Evolutionary conservation across 768 basidiomycete species (phyloP).

Genomic region (Roridomyces roridus): DNA sequence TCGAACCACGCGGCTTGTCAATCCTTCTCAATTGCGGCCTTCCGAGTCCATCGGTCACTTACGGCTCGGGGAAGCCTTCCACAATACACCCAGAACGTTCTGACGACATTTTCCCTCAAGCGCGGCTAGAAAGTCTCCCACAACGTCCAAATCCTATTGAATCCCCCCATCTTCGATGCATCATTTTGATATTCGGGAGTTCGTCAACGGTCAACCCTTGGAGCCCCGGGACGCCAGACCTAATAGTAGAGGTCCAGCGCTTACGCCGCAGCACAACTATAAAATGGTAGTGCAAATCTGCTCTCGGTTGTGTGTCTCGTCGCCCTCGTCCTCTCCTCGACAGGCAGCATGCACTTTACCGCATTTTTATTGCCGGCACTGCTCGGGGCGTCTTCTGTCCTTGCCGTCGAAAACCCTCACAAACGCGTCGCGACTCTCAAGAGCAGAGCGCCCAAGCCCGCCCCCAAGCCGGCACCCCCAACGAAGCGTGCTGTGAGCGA

Average conservation of each 20-base stretch:
- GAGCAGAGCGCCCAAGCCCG: conserved; percentile 9
- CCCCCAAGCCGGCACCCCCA: conserved; percentile 9
- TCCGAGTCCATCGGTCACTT: conserved; percentile 1
- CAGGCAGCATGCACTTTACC: conserved; percentile 9
- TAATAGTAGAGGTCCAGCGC: neutral
- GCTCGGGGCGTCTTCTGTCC: conserved; percentile 12
- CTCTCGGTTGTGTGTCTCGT: too few relatives aligned
- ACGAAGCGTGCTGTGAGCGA: conserved; percentile 10
- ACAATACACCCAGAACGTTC: too few relatives aligned
- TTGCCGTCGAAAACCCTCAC: conserved; percentile 14
- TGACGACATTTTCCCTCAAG: too few relatives aligned
- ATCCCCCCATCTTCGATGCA: too few relatives aligned
- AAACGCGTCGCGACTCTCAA: conserved; percentile 9
- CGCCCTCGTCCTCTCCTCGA: neutral
- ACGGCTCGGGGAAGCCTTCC: conserved; percentile 3
- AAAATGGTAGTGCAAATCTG: too few relatives aligned
- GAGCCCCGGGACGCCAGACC: too few relatives aligned
- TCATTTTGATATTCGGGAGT: too few relatives aligned
- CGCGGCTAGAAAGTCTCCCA: too few relatives aligned
- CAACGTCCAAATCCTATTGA: conserved; percentile 2
- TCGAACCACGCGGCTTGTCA: conserved; percentile 4
- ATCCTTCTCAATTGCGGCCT: conserved; percentile 4
- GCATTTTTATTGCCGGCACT: conserved; percentile 13
- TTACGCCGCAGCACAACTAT: neutral
- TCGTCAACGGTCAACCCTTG: too few relatives aligned